Conservation (phyloP, 78 protist genomes). For the Mantamonas sphyraenae region DNA sequence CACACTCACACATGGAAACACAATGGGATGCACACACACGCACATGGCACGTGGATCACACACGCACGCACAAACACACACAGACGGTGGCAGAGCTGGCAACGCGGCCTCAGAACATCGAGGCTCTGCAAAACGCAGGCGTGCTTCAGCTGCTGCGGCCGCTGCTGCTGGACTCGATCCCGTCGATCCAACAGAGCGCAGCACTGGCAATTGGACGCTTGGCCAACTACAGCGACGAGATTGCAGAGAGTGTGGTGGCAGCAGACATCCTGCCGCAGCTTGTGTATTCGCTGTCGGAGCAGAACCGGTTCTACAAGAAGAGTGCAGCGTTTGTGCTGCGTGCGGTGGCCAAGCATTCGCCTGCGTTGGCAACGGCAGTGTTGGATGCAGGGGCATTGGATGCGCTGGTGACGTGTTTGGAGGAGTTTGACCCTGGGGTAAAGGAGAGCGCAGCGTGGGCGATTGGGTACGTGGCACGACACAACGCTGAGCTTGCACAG, state of each 20-base stretch:
- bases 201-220: constrained; percentile 55
- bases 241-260: constrained; percentile 78
- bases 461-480: constrained; percentile 81
- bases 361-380: constrained; percentile 80
- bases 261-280: constrained; percentile 80
- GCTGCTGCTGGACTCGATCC: constrained; percentile 74
- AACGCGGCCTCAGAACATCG: constrained; percentile 71
- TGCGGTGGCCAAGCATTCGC: constrained; percentile 77
- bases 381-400: constrained; percentile 78
- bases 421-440: constrained; percentile 85
- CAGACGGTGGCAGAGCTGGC: constrained; percentile 78
- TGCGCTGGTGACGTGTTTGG: constrained; percentile 69
- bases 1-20: no score
- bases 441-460: constrained; percentile 91
- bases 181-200: constrained; percentile 55
- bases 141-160: constrained; percentile 80
- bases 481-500: constrained; percentile 51
- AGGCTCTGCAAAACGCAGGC: constrained; percentile 63
- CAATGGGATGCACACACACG: no score
- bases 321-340: constrained; percentile 81
- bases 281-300: constrained; percentile 67
- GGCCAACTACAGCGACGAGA: constrained; percentile 73
- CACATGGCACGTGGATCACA: no score
- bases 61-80: no score
- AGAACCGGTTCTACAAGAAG: constrained; percentile 80